Conservation (phyloP, 1,284 basidiomycete genomes). For the Marasmius oreades region DNA sequence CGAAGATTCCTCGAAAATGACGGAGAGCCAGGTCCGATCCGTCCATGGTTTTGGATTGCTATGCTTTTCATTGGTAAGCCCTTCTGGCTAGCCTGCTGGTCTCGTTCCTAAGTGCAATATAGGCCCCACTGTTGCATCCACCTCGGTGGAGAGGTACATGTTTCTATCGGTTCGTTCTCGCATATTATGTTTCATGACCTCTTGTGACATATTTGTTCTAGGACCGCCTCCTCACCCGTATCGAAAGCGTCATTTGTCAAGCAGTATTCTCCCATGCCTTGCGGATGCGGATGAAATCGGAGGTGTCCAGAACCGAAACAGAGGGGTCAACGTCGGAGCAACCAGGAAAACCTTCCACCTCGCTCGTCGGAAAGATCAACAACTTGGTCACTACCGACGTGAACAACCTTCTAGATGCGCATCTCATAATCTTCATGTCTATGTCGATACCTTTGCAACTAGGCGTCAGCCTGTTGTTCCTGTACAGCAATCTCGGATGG, state of each 20-base stretch:
- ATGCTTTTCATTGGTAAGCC: conserved; percentile 39
- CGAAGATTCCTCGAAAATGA: conserved; percentile 10
- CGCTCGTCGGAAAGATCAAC: neutral
- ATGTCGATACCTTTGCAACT: conserved; percentile 42
- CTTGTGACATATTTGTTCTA: neutral
- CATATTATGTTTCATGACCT: neutral
- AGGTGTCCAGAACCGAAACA: conserved; percentile 17
- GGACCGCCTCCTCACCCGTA: conserved; percentile 5
- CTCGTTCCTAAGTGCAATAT: neutral
- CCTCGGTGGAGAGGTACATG: conserved; percentile 47
- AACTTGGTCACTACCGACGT: conserved; percentile 24
- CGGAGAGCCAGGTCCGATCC: neutral
- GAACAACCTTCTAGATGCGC: conserved; percentile 34
- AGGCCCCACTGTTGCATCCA: conserved; percentile 34
- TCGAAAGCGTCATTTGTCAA: conserved; percentile 37
- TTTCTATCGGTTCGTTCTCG: conserved; percentile 36
- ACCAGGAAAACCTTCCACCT: neutral
- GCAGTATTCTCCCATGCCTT: conserved; percentile 31
- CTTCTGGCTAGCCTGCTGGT: neutral
- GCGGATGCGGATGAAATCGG: conserved; percentile 46
- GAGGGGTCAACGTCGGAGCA: neutral
- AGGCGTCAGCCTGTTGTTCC: conserved; percentile 33
- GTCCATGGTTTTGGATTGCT: conserved; percentile 44
- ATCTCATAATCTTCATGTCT: conserved; percentile 35
- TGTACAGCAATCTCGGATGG: conserved; percentile 42